Evolutionary conservation across 2,329 filamentous ascomycete genomes (phyloP), one percentile per base, ranked within the genome.

Genomic region (Amesomyces nigricolor): DNA sequence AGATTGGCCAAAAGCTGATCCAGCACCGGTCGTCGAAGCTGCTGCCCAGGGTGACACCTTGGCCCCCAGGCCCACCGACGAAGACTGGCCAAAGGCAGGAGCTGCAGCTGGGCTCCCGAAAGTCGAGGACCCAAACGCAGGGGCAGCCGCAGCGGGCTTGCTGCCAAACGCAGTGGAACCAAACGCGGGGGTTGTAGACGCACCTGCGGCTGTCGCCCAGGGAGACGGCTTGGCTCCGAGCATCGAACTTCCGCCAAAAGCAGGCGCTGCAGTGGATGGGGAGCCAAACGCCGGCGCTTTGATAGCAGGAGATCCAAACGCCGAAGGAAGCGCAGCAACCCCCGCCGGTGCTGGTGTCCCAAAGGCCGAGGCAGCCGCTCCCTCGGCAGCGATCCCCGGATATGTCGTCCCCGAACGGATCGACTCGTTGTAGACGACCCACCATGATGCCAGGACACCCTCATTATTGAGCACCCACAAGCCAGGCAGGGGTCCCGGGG

Each of bases 351-450:
- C 61, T 61, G 54, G 65, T 58, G 71, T 66, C 62, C 51, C 71
- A 8, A 69, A 63, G 1, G 69, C 59, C 7, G 73, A 56, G 3
- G 68, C 63, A 61, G 68, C 56, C 30, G 65, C 60, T 76, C 73
- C 32, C 32, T 74, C 74, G 44, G 72, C 74, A 40, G 78, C 74
- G 60, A 96, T 75, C 4, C 87, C 88, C 40, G 86, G 80, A 68
- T 91, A 97, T 0, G 82, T 81, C 6, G 82, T 83, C 3, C 85
- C 85, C 63, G 86, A 77, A 57, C 86, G 82, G 58, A 99, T 85
- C 2, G 92, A 91, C 42, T 95, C 90, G 37, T 87, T 83, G 72
- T 96, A 96, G 17, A 97, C 81, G 43, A 97, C 73, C 89, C 92
- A 96, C 91, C 92, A 99, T 11, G 85, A 80, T 45, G 83, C 84